Base-by-base conservation (phyloP, 2,329 filamentous ascomycete species). In the Pyrenophora seminiperda region DNA sequence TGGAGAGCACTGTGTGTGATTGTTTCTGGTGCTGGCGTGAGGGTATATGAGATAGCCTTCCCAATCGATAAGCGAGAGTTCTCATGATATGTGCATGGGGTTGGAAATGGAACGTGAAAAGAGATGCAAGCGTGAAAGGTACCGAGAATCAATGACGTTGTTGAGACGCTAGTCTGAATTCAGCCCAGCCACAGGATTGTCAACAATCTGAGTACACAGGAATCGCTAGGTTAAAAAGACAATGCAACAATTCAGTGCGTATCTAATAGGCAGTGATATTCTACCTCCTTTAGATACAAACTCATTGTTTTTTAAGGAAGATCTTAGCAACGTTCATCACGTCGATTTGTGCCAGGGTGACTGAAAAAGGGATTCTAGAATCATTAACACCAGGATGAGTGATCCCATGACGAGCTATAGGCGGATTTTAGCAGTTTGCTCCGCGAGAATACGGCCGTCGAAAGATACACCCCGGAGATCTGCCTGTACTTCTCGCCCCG, bases 81-180 rank as follows among this genome's bases (percentile, higher is more conserved):
- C 31, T 47, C 48, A 51, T 51, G 24, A 17, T 47, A 33, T 20
- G 10, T 5, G 24, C 19, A 7, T 37, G 3, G 7, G 22, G 30
- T 15, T 24, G 14, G 24, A 10, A 29, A 10, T 31, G 37, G 5
- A 20, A 13, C n/a, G 22, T 10, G 11, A 24, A 20, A 15, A 33
- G 43, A 41, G 4, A 41, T 18, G 42, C 15, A 30, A 41, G 14
- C 27, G 11, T 14, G 24, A 13, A 41, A 41, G 27, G 37, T 38
- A 32, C 2, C 5, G 7, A 17, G n/a, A 27, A 40, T 47, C 42
- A 32, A 51, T 51, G 48, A 51, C 48, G 48, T 47, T n/a, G 37
- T 31, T 19, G 41, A 38, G 27, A 27, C 37, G 19, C 48, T 51
- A 47, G 48, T 41, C 37, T 3, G 20, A 1, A 41, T 40, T 5